Conservation (phyloP, 768 basidiomycete species). For the Cubamyces lactineus region DNA sequence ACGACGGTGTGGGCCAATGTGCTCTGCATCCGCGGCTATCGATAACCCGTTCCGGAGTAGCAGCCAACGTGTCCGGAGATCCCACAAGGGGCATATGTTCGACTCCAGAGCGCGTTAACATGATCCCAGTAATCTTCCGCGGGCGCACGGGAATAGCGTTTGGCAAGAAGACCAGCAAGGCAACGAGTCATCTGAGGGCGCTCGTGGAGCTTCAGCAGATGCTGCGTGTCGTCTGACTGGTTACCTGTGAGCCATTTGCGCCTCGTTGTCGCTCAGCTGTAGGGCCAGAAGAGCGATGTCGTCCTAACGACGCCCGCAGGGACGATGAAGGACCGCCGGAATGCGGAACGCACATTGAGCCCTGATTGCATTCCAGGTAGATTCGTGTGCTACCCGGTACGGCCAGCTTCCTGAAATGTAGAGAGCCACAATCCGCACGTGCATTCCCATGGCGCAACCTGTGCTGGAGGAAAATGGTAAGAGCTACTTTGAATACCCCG, state of each 20-base stretch:
- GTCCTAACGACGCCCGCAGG: slow-evolving; percentile 22
- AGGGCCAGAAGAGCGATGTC: slow-evolving; percentile 4
- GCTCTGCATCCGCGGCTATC: slow-evolving; percentile 12
- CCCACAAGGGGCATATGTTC: slow-evolving; percentile 4
- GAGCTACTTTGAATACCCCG: neutral
- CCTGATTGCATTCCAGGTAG: slow-evolving; percentile 7
- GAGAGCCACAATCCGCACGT: neutral
- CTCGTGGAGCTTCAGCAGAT: slow-evolving; percentile 15
- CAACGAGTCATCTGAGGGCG: slow-evolving; percentile 18
- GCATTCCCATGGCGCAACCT: neutral
- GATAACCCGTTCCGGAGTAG: slow-evolving; percentile 2
- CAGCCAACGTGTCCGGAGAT: neutral
- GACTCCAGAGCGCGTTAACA: slow-evolving; percentile 2
- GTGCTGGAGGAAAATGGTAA: neutral
- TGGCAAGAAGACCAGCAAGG: slow-evolving; percentile 14
- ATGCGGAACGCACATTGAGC: neutral
- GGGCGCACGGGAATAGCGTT: slow-evolving; percentile 9
- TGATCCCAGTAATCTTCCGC: slow-evolving; percentile 15
- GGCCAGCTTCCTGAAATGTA: slow-evolving; percentile 2
- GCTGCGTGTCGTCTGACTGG: slow-evolving; percentile 12
- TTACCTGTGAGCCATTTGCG: neutral
- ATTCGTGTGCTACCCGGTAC: neutral
- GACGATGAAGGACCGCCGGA: neutral
- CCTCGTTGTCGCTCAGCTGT: slow-evolving; percentile 10
- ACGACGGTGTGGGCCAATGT: neutral